Conservation (phyloP, 2,329 filamentous ascomycete species). For the Thelonectria rubi region DNA sequence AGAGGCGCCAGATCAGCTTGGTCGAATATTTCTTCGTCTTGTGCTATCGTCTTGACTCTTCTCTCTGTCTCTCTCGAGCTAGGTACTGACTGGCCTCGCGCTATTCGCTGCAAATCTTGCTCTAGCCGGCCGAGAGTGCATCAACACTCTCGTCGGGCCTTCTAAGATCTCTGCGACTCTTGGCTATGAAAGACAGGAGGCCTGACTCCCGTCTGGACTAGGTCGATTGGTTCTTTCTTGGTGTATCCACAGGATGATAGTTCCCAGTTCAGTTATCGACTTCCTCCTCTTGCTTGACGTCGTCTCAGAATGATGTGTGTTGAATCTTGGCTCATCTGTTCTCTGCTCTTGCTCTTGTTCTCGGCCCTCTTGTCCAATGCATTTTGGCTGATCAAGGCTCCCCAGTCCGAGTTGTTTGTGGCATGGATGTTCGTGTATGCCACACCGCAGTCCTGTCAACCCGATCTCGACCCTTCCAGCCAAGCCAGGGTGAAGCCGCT, state of each 20-base stretch:
- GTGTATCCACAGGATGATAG: slow-evolving; percentile 42
- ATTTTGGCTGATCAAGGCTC: slow-evolving; percentile 35
- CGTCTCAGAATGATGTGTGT: slow-evolving; percentile 29
- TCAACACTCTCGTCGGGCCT: slow-evolving; percentile 49
- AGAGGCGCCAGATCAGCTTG: slow-evolving; percentile 54
- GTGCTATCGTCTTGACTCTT: slow-evolving; percentile 75
- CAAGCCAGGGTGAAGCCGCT: slow-evolving; percentile 39
- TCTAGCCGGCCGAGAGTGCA: slow-evolving; percentile 59
- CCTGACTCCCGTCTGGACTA: slow-evolving; percentile 47
- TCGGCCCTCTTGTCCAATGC: slow-evolving; percentile 31
- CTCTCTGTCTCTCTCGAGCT: slow-evolving; percentile 58
- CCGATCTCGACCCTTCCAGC: slow-evolving; percentile 43
- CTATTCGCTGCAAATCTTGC: slow-evolving; percentile 66
- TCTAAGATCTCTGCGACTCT: slow-evolving; percentile 56
- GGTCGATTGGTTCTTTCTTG: slow-evolving; percentile 44
- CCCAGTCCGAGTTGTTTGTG: slow-evolving; percentile 38
- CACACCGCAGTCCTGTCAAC: slow-evolving; percentile 37
- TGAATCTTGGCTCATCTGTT: slow-evolving; percentile 35
- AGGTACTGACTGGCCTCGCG: slow-evolving; percentile 72
- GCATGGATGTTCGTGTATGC: slow-evolving; percentile 35
- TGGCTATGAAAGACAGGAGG: slow-evolving; percentile 56
- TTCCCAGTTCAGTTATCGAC: slow-evolving; percentile 37
- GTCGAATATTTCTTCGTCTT: slow-evolving; percentile 60
- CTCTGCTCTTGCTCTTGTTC: slow-evolving; percentile 37
- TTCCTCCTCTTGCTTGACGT: slow-evolving; percentile 41